Base-by-base conservation (phyloP, 352 stramenopile genomes). In the Stramenopiles sp. region DNA sequence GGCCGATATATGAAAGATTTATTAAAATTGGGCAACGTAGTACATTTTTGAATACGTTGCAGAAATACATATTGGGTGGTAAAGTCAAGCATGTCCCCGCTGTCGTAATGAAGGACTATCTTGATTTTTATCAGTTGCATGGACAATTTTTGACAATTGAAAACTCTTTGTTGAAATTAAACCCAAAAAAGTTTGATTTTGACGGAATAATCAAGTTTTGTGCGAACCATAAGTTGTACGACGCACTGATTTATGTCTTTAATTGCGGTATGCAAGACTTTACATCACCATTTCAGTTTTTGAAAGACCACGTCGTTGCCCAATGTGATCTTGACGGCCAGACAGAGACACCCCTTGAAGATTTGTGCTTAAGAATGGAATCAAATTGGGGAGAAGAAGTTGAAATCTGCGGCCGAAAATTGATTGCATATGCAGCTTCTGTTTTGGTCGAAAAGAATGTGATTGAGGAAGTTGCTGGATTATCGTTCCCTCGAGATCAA, bases 241-340 rank as follows among this genome's bases (percentile, higher is more conserved):
- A 89, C 18, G 92, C 91, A 35, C 81, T 96, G n/a, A 87, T 95
- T 34, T 94, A 94, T 82, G 90, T 97, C 74, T 96, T 95, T 81
- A 94, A 90, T 68, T 87, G 90, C 80, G 92, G 90, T 1, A 78
- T 96, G 43, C 82, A 94, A 43, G 91, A 97, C 78, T 97, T 89
- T 68, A 87, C 89, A 2, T 91, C 89, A 3, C 91, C 92, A 0
- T 88, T 96, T 34, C 86, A 96, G 71, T 82, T 93, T 25, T 74
- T 96, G 3, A 82, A 95, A 32, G 88, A 96, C 35, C 79, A 83
- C 82, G 34, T 84, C 78, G n/a, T n/a, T n/a, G n/a, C n/a, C n/a
- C n/a, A n/a, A n/a, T n/a, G n/a, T n/a, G n/a, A n/a, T n/a, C n/a
- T n/a, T n/a, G n/a, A n/a, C n/a, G n/a, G n/a, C n/a, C n/a, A n/a